Evolutionary conservation across 176 grass and related monocot genomes (phyloP).

Genomic region (Oryza punctata): DNA sequence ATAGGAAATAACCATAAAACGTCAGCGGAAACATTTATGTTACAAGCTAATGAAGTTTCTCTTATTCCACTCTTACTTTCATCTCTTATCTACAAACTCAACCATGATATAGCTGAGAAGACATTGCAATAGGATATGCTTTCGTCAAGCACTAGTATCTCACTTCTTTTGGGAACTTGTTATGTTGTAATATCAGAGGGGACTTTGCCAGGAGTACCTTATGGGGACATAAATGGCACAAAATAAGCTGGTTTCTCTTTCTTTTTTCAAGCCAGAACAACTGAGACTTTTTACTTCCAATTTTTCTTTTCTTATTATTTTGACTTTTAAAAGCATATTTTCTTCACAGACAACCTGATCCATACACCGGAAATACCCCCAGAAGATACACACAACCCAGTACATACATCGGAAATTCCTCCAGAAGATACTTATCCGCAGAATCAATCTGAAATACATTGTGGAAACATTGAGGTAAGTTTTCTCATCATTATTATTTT

Average conservation of each 20-base stretch:
- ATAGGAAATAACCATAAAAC: conserved; percentile 1
- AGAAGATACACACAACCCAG: conserved; percentile 35
- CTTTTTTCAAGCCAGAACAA: not conserved
- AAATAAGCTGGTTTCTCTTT: not conserved
- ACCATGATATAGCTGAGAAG: not conserved
- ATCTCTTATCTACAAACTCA: not conserved
- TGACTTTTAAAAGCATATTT: conserved; percentile 32
- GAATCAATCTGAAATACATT: conserved; percentile 27
- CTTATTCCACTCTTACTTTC: not conserved
- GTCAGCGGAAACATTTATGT: not conserved
- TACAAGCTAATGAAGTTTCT: conserved; percentile 1
- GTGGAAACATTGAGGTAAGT: conserved; percentile 41
- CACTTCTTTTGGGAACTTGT: not conserved
- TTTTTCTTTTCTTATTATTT: not conserved
- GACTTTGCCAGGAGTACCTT: not conserved
- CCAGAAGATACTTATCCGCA: conserved; percentile 34
- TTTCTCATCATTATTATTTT: conserved; percentile 21
- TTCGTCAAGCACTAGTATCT: not conserved
- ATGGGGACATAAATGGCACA: not conserved
- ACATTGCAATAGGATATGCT: not conserved
- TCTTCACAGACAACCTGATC: conserved; percentile 42
- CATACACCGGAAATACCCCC: conserved; percentile 32
- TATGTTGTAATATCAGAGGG: not conserved
- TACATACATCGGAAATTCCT: conserved; percentile 32
- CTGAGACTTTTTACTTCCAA: not conserved